These are phyloP conservation scores for Lentinula sp. DNA, from an alignment of 768 basidiomycete genomes.

Conservation along the genomic window DNA sequence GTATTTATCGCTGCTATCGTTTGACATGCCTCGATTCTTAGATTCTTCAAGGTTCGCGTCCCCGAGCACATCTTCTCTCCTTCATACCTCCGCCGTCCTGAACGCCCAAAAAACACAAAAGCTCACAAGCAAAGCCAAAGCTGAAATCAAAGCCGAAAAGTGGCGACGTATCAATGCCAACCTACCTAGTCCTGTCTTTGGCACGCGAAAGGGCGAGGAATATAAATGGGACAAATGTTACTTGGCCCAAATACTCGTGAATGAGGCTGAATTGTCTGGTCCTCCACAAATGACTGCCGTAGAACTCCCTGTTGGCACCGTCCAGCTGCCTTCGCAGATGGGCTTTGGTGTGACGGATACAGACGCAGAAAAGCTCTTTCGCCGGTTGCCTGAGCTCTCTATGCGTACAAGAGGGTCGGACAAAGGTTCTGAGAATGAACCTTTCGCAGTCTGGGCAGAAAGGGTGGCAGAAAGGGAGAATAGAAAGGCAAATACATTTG, in stretches of 20 bases:
- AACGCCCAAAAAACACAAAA: slow-evolving; percentile 26
- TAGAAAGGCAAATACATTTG: slow-evolving; percentile 49
- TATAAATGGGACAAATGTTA: slow-evolving; percentile 62
- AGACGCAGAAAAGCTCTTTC: slow-evolving; percentile 62
- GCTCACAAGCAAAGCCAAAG: slow-evolving; percentile 35
- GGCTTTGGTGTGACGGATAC: slow-evolving; percentile 61
- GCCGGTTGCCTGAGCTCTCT: slow-evolving; percentile 53
- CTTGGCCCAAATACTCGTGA: slow-evolving; percentile 58
- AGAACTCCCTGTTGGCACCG: slow-evolving; percentile 24
- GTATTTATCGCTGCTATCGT: background rate
- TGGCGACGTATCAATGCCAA: slow-evolving; percentile 27
- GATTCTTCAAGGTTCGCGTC: slow-evolving; percentile 36
- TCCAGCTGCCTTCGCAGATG: slow-evolving; percentile 44
- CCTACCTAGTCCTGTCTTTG: slow-evolving; percentile 65
- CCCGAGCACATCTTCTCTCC: slow-evolving; percentile 21
- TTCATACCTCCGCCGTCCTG: slow-evolving; percentile 44
- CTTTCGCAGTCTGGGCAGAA: slow-evolving; percentile 13
- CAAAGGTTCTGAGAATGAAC: slow-evolving; percentile 11
- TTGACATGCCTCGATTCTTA: slow-evolving; percentile 7
- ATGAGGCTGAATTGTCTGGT: slow-evolving; percentile 38
- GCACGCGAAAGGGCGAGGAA: slow-evolving; percentile 59
- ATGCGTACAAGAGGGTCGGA: slow-evolving; percentile 17
- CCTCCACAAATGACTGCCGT: slow-evolving; percentile 18
- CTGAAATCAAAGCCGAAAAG: slow-evolving; percentile 38
- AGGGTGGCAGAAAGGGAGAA: slow-evolving; percentile 28